phyloP scores from a whole-genome alignment of 768 basidiomycete species.

The Lactifluus subvellereus region DNA sequence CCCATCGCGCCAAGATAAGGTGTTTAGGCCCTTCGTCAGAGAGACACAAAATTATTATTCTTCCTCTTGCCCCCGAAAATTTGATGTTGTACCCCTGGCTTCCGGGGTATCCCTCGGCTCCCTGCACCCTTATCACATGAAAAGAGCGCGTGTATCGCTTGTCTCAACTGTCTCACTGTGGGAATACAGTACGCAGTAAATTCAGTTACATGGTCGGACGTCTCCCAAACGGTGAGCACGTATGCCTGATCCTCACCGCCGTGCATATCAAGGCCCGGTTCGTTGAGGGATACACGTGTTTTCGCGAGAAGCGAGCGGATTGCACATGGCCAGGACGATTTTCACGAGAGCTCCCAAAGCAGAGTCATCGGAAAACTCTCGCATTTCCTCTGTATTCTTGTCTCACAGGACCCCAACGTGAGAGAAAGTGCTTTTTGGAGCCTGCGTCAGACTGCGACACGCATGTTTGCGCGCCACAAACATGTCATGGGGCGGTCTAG shows the following conservation, averaged over 20 bases:
- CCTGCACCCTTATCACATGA: slow-evolving; percentile 16
- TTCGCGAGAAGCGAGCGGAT: neutral
- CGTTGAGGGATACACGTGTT: slow-evolving; percentile 19
- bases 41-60: neutral
- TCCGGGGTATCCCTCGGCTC: neutral
- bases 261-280: slow-evolving; percentile 1
- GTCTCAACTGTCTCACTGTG: neutral
- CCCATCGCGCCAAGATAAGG: slow-evolving; percentile 3
- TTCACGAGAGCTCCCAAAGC: neutral
- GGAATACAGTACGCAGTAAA: neutral
- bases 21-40: neutral
- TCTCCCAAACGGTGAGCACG: neutral
- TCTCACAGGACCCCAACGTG: neutral
- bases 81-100: neutral
- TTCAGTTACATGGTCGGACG: slow-evolving; percentile 1
- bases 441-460: neutral
- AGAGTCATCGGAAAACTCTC: neutral
- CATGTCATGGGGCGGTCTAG: neutral
- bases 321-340: neutral
- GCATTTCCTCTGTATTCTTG: neutral
- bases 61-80: neutral
- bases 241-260: slow-evolving; percentile 5
- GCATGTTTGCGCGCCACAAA: neutral
- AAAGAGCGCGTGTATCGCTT: neutral
- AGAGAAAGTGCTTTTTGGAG: neutral